Base-by-base conservation (phyloP, 345 rosid species). In the Melastoma malabathricum region DNA sequence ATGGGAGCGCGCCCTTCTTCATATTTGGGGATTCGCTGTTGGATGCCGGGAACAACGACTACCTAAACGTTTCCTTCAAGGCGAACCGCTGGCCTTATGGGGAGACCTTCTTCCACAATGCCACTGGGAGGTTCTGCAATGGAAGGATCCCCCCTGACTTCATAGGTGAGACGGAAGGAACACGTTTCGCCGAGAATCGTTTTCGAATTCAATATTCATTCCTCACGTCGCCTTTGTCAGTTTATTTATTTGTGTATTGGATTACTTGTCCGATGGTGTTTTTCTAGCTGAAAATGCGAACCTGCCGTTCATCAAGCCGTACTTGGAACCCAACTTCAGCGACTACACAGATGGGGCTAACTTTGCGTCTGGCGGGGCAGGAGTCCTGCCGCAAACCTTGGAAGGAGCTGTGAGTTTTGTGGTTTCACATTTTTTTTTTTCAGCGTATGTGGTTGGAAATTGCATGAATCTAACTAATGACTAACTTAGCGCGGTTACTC, bases 11-110 rank as follows among this genome's bases (percentile, higher is more conserved):
- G 10, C 12, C 41, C 41, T 6, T 34, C 12, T 66, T 71, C 48
- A 27, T 68, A 2, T 66, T 72, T 15, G 77, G 80, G n/a, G 80
- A 75, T 45, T 72, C 80, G 0, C 0, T 61, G 0, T 66, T 60
- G 15, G 74, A 75, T 29, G 58, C 54, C 1, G 77, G 77, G 22
- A 62, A 68, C 45, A 71, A 71, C 13, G 64, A 68, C 59, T 72
- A 55, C 31, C 57, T 68, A 25, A 52, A 60, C 47, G 52, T 59
- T 43, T 51, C 34, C n/a, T 43, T 20, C 45, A 52, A 34, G 12
- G 79, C 73, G 9, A 59, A 74, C 52, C 65, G 48, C 49, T 19
- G 31, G 47, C 75, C 75, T 1, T 71, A 63, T 15, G 71, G 75
- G 2, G 48, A 52, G 48, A 62, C 68, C 7, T 71, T 59, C 62